Base-by-base conservation (phyloP, 257 asterid species). In the Thymus quinquecostatus region DNA sequence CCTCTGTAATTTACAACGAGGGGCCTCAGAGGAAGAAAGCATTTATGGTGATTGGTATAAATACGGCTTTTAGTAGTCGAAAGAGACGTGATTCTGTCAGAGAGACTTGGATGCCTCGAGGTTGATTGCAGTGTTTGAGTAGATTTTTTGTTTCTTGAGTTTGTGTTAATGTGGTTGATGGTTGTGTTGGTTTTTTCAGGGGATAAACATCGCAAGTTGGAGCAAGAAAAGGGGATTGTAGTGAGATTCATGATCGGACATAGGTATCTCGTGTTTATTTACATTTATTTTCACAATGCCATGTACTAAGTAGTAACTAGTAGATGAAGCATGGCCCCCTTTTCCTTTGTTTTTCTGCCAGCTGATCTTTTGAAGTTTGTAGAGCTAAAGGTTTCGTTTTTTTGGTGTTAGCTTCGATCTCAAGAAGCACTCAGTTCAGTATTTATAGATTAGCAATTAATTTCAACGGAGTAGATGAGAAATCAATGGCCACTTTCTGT, bases 31-130 rank as follows among this genome's bases (percentile, higher is more conserved):
- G 81, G 74, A 87, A 85, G 81, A 93, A 86, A 80, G 96, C 92
- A 6, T 93, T 93, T 76, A 80, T 93, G 84, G 98, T 93, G 28
- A 93, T 93, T 70, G 98, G 98, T 51, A 93, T 93, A 63, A 93
- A 93, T 79, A 90, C 98, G 6, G 98, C 98, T 81, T 93, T 93
- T 75, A 93, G 98, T 70, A 90, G 98, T 80, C 71, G 98, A 72
- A 93, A 84, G 83, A 89, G 98, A 74, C 97, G 98, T 66, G 97
- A 93, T 75, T 90, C 98, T 0, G 91, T 93, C 64, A 83, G 98
- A 75, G 94, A 85, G 76, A 93, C 96, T 44, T 93, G 98, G 98
- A 88, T 93, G 98, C 98, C 98, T 62, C 98, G 83, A 87, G 98
- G 98, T 90, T 57, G 8, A 27, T 50, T 68, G 41, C 32, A 2